A percentile compares a stretch with the other conserved stretches of the same genome.
phyloP scores from a whole-genome alignment of 2,329 filamentous ascomycete genomes.

The Penicillium sp. region DNA sequence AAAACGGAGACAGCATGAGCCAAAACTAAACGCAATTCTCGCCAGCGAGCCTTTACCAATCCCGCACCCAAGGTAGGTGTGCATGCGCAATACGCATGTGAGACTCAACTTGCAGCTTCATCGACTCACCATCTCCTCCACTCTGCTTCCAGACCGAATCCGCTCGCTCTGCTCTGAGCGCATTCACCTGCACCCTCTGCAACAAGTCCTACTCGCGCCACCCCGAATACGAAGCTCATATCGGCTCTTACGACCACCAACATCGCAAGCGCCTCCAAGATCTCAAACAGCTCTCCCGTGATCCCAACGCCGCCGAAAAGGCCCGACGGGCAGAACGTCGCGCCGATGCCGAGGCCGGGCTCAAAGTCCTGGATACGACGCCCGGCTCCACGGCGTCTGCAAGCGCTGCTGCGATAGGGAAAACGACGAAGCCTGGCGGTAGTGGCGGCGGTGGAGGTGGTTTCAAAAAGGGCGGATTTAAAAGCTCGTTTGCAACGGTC shows the following conservation, averaged over 20 bases:
- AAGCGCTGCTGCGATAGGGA: conserved; percentile 4
- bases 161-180: conserved; percentile 69
- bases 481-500: conserved; percentile 63
- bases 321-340: conserved; percentile 39
- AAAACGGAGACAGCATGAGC: no score
- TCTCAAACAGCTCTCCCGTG: conserved; percentile 42
- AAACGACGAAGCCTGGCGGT: conserved; percentile 16
- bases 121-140: no score
- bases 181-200: conserved; percentile 82
- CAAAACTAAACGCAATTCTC: not conserved
- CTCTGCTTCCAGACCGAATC: conserved; percentile 44
- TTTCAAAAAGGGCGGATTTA: conserved; percentile 80
- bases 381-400: not conserved
- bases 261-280: conserved; percentile 66
- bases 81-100: no score
- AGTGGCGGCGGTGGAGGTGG: conserved; percentile 24
- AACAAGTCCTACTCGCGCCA: conserved; percentile 91
- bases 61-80: conserved; percentile 41
- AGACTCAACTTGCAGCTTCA: no score
- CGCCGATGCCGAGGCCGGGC: conserved; percentile 38
- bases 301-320: conserved; percentile 40
- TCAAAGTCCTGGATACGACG: conserved; percentile 30
- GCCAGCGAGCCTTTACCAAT: conserved; percentile 44
- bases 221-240: conserved; percentile 93
- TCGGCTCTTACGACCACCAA: conserved; percentile 89